Conservation (phyloP, 2,329 filamentous ascomycete genomes). For the Coniosporium tulheliwenetii region DNA sequence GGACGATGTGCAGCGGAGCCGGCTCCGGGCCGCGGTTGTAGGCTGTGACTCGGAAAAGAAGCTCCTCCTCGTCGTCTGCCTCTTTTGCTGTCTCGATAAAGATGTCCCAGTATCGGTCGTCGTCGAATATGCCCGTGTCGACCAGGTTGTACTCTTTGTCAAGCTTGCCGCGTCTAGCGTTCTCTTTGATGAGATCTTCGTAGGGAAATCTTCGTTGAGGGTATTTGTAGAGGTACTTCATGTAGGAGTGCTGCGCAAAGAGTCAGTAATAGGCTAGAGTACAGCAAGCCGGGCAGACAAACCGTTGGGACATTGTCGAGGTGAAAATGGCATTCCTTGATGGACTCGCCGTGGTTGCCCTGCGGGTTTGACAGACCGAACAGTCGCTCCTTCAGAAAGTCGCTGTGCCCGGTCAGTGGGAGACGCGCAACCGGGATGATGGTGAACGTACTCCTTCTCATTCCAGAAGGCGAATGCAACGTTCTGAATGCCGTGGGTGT, state of each 20-base stretch:
- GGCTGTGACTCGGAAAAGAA: slow-evolving; percentile 85
- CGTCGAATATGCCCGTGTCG: slow-evolving; percentile 77
- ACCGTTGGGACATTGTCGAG: slow-evolving; percentile 79
- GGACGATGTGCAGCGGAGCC: slow-evolving; percentile 82
- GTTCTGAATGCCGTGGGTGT: slow-evolving; percentile 82
- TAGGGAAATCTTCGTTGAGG: slow-evolving; percentile 87
- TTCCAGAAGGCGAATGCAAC: slow-evolving; percentile 97
- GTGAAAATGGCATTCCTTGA: slow-evolving; percentile 96
- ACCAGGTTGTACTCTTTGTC: slow-evolving; percentile 85
- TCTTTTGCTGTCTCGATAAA: slow-evolving; percentile 95
- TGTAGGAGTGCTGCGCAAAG: slow-evolving; percentile 68
- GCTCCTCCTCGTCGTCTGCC: slow-evolving; percentile 74
- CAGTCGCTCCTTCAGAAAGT: slow-evolving; percentile 85
- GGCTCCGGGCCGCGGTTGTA: slow-evolving; percentile 90
- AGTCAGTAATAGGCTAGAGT: slow-evolving; percentile 7
- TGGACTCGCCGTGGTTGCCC: slow-evolving; percentile 90
- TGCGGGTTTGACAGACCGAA: slow-evolving; percentile 94
- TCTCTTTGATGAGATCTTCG: slow-evolving; percentile 71
- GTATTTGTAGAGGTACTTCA: slow-evolving; percentile 98
- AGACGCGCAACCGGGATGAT: neutral
- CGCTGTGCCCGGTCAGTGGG: slow-evolving; percentile 39
- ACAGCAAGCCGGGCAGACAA: slow-evolving; percentile 16
- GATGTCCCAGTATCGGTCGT: slow-evolving; percentile 91
- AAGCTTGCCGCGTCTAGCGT: slow-evolving; percentile 56
- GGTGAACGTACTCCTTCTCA: slow-evolving; percentile 61